These are phyloP conservation scores for Mentha longifolia DNA, from an alignment of 257 asterid genomes.

Conservation along the genomic window DNA sequence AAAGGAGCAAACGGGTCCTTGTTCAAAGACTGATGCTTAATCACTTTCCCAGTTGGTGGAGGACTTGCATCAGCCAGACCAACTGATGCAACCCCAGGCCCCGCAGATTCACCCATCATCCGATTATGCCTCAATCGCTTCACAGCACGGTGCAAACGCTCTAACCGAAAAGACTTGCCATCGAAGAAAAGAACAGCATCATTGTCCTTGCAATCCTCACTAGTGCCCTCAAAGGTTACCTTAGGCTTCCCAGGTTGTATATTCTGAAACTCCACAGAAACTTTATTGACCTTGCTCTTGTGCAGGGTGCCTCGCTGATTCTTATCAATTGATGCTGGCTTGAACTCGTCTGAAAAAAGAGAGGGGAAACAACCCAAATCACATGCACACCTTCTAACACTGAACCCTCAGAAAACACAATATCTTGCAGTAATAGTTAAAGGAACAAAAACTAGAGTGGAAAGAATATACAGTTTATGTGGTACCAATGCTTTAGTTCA, in stretches of 20 bases:
- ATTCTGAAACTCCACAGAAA: conserved; percentile 86
- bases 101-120: conserved; percentile 69
- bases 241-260: conserved; percentile 88
- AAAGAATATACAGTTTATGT: not conserved
- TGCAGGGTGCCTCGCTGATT: conserved; percentile 83
- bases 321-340: conserved; percentile 97
- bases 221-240: conserved; percentile 84
- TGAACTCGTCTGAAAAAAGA: conserved; percentile 77
- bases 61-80: conserved; percentile 54
- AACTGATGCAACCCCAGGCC: conserved; percentile 42
- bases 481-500: not conserved
- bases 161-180: conserved; percentile 82
- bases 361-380: not conserved
- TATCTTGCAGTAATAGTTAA: not conserved
- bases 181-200: conserved; percentile 95
- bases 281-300: conserved; percentile 86
- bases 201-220: conserved; percentile 91
- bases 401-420: not conserved
- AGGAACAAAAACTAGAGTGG: not conserved
- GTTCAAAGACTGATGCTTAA: conserved; percentile 57
- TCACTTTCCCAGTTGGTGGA: conserved; percentile 65
- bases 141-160: conserved; percentile 88
- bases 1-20: conserved; percentile 55
- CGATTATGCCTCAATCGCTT: conserved; percentile 87
- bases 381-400: conserved; percentile 15